Percentiles rank a stretch among this genome's conserved stretches.
Evolutionary conservation across 306 rosid genomes (phyloP).

Genomic region (Crataegus laevigata): DNA sequence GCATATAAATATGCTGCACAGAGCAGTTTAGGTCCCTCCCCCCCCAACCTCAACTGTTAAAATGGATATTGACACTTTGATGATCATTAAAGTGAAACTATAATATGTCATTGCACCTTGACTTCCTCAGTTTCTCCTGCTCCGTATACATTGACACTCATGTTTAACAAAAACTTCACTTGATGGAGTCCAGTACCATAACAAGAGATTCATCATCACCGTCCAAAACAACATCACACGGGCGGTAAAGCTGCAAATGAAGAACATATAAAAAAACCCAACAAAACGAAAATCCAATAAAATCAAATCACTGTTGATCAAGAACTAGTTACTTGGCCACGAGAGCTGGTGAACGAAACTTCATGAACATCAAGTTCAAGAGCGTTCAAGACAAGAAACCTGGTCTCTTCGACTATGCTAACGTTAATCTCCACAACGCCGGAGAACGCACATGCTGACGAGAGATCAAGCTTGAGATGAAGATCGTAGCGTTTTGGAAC

Average conservation of each 20-base stretch:
- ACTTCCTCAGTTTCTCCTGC: background rate
- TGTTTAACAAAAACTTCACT: too few species aligned
- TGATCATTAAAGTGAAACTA: background rate
- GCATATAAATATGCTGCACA: background rate
- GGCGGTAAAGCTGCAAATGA: slow-evolving; percentile 24
- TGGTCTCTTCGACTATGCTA: slow-evolving; percentile 26
- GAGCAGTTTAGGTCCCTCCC: too few species aligned
- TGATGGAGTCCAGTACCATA: slow-evolving; percentile 9
- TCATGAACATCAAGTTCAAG: slow-evolving; percentile 41
- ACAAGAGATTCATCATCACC: slow-evolving; percentile 49
- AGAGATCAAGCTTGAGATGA: slow-evolving; percentile 45
- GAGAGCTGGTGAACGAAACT: slow-evolving; percentile 34
- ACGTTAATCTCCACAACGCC: slow-evolving; percentile 36
- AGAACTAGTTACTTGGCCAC: slow-evolving; percentile 24
- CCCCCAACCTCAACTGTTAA: too few species aligned
- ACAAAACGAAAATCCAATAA: background rate
- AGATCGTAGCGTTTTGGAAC: slow-evolving; percentile 45
- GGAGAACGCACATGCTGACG: slow-evolving; percentile 38
- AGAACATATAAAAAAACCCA: background rate
- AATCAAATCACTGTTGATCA: background rate
- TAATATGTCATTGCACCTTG: background rate
- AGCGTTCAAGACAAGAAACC: slow-evolving; percentile 42
- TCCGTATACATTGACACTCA: background rate
- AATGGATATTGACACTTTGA: background rate
- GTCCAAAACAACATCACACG: slow-evolving; percentile 39